Conservation (phyloP, 164 flowering plant species). For the Chimonanthus salicifolius region DNA sequence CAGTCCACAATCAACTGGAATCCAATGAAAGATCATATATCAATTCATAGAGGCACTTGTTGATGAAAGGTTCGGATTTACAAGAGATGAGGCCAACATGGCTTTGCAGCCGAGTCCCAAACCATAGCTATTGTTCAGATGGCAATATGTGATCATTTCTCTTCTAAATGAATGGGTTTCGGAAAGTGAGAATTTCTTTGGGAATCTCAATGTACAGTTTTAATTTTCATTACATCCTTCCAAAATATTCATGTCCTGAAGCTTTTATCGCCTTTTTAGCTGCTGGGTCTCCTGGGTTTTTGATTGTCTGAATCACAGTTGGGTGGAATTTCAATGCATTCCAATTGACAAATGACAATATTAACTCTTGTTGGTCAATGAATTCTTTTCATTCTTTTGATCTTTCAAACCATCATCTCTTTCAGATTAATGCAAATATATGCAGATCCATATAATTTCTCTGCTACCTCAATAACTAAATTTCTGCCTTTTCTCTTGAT, state of each 20-base stretch:
- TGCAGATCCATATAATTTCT: not conserved
- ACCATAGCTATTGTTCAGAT: too few relatives aligned
- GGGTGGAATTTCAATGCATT: not conserved
- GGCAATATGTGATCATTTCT: too few relatives aligned
- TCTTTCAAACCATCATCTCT: not conserved
- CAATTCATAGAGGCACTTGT: too few relatives aligned
- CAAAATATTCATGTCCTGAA: not conserved
- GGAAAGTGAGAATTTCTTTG: not conserved
- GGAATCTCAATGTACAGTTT: not conserved
- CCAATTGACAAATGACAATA: not conserved
- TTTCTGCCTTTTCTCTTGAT: not conserved
- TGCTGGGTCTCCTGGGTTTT: not conserved
- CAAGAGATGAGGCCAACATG: too few relatives aligned
- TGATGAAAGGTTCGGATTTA: too few relatives aligned
- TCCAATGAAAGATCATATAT: too few relatives aligned
- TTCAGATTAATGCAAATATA: not conserved
- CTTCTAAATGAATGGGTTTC: too few relatives aligned
- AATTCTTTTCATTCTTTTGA: not conserved
- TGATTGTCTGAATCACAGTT: not conserved
- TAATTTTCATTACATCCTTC: not conserved
- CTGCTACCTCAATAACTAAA: not conserved
- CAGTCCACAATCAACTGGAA: too few relatives aligned
- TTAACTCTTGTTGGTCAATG: not conserved
- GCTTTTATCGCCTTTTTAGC: not conserved
- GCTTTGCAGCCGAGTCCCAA: too few relatives aligned